Evolutionary conservation across 176 grass and related monocot species (phyloP).

Genomic region (Miscanthus lutarioriparius): DNA sequence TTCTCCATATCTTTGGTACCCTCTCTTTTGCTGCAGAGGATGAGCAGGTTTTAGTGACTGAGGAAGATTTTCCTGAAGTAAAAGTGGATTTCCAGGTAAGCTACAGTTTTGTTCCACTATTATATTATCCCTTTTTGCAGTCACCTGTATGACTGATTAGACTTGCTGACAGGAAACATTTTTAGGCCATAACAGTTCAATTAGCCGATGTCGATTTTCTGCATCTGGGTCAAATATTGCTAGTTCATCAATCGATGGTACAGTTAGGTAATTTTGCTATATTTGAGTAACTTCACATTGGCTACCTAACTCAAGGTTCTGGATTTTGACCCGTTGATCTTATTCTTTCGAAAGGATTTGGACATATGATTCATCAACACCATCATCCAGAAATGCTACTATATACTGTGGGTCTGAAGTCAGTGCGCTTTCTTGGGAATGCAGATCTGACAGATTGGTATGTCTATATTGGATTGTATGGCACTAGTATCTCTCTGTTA

Average conservation of each 20-base stretch:
- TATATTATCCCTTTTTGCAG: conserved; percentile 7
- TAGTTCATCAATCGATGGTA: conserved; percentile 92
- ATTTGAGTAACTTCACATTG: conserved; percentile 28
- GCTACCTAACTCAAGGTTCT: conserved; percentile 20
- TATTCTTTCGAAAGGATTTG: conserved; percentile 68
- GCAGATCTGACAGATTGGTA: conserved; percentile 98
- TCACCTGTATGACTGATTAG: conserved; percentile 46
- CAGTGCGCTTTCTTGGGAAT: conserved; percentile 94
- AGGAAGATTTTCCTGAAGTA: conserved; percentile 91
- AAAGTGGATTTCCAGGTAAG: conserved; percentile 90
- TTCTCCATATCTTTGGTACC: conserved; percentile 4
- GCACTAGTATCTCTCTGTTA: conserved; percentile 22
- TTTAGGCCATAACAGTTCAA: conserved; percentile 96
- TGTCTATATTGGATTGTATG: conserved; percentile 22
- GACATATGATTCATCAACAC: conserved; percentile 88
- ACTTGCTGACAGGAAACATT: conserved; percentile 87
- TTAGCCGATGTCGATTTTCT: conserved; percentile 89
- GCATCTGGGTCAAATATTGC: conserved; percentile 92
- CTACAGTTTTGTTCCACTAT: conserved; percentile 29
- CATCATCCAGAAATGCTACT: conserved; percentile 96
- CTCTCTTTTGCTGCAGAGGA: conserved; percentile 46
- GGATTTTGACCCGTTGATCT: conserved; percentile 33
- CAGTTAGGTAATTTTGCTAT: conserved; percentile 77
- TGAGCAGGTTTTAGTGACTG: conserved; percentile 46
- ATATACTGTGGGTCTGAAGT: conserved; percentile 97